A percentile compares a stretch with the other conserved stretches of the same genome.
phyloP scores from a whole-genome alignment of 2,329 filamentous ascomycete genomes.

The Diaporthe nobilis region DNA sequence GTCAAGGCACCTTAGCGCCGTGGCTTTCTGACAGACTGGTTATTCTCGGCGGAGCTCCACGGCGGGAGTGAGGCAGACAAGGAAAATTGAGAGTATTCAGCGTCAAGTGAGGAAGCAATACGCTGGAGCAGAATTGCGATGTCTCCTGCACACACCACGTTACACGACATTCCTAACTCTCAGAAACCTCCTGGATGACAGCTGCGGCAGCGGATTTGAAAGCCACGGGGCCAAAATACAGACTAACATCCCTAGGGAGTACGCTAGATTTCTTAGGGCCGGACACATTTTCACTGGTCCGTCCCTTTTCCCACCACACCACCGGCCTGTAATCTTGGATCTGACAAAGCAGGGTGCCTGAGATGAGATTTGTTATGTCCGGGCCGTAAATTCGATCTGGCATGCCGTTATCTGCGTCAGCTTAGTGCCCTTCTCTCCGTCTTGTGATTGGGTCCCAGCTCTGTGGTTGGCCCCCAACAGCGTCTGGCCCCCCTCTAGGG shows the following conservation, averaged over 20 bases:
- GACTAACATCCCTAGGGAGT: background rate
- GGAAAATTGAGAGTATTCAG: too few species aligned
- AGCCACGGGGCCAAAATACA: constrained; percentile 7
- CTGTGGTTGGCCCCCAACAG: background rate
- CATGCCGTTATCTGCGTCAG: background rate
- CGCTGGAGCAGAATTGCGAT: background rate
- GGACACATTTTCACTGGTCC: background rate
- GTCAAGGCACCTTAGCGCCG: background rate
- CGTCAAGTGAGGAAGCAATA: background rate
- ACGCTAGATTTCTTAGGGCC: background rate
- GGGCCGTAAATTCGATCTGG: constrained; percentile 25
- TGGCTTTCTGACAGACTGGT: constrained; percentile 10
- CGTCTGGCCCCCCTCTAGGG: background rate
- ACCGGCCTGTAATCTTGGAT: background rate
- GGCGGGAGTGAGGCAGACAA: background rate
- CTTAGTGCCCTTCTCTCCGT: background rate
- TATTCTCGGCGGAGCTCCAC: background rate
- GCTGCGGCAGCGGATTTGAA: constrained; percentile 15
- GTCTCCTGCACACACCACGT: background rate
- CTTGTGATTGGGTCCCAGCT: constrained; percentile 9
- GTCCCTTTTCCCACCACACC: background rate
- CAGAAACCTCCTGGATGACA: background rate
- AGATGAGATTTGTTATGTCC: constrained; percentile 15
- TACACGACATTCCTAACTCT: background rate
- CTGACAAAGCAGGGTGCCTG: constrained; percentile 25